Evolutionary conservation across 2,329 filamentous ascomycete genomes (phyloP).

Genomic region (Sclerotinia nivalis): DNA sequence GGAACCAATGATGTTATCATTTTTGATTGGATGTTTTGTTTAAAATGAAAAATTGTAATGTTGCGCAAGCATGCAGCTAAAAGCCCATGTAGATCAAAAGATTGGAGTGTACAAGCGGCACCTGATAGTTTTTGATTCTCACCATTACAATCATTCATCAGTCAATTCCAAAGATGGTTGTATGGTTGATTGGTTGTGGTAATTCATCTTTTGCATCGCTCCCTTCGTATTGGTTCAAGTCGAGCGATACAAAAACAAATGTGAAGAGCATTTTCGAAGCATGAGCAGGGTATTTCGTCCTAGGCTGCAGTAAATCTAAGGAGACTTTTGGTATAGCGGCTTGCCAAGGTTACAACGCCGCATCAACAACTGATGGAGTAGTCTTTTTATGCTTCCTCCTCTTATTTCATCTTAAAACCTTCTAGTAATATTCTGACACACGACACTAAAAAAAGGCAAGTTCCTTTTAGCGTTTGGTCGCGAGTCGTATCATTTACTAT

Average conservation of each 20-base stretch:
- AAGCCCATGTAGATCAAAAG: conserved; percentile 22
- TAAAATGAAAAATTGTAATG: conserved; percentile 18
- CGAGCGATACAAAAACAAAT: conserved; percentile 8
- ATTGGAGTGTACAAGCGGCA: conserved; percentile 24
- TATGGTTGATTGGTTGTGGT: neutral
- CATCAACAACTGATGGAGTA: conserved; percentile 19
- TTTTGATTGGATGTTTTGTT: conserved; percentile 12
- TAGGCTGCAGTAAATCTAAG: conserved; percentile 22
- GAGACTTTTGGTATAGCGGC: conserved; percentile 9
- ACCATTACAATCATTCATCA: conserved; percentile 6
- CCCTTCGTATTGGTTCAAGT: conserved; percentile 13
- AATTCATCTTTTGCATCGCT: neutral
- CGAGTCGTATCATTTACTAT: neutral
- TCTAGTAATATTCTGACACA: conserved; percentile 25
- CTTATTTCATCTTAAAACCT: conserved; percentile 11
- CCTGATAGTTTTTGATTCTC: conserved; percentile 19
- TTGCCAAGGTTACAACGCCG: conserved; percentile 17
- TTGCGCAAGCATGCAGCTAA: conserved; percentile 24
- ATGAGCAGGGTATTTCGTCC: conserved; percentile 14
- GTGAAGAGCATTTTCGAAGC: neutral
- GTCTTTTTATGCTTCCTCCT: conserved; percentile 12
- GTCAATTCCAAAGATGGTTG: neutral
- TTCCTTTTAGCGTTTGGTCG: neutral
- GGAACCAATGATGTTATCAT: neutral
- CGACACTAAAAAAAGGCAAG: conserved; percentile 16